Evolutionary conservation across 2,329 filamentous ascomycete genomes (phyloP).

Genomic region (Chrysoporthe cubensis): DNA sequence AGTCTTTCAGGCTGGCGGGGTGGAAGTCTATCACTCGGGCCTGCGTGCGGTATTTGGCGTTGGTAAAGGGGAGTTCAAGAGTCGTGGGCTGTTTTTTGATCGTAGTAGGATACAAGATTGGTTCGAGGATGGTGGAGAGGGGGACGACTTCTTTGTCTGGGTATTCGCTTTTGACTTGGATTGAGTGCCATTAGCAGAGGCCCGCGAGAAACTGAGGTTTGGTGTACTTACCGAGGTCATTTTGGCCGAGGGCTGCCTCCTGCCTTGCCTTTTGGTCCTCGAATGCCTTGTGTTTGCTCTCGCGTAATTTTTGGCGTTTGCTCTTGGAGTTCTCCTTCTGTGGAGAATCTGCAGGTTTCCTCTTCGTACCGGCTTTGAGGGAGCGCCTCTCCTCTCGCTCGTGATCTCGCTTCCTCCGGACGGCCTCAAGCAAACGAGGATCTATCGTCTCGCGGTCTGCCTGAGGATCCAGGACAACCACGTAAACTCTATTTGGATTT

Average conservation of each 20-base stretch:
- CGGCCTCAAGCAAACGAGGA: conserved; percentile 57
- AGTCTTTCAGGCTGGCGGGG: conserved; percentile 72
- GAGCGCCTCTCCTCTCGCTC: conserved; percentile 50
- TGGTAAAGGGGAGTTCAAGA: conserved; percentile 70
- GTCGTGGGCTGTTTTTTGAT: conserved; percentile 43
- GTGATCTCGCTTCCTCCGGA: conserved; percentile 69
- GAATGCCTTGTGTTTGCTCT: conserved; percentile 30
- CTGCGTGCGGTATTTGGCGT: conserved; percentile 69
- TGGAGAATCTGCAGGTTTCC: conserved; percentile 36
- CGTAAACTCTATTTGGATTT: conserved; percentile 56
- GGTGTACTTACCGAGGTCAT: conserved; percentile 16
- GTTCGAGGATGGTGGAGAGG: conserved; percentile 47
- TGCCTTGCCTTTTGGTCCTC: conserved; percentile 36
- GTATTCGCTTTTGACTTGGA: conserved; percentile 52
- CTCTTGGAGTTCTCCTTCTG: conserved; percentile 34
- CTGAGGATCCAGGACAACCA: conserved; percentile 53
- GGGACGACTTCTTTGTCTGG: conserved; percentile 40
- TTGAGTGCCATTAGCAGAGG: neutral
- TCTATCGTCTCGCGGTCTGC: conserved; percentile 49
- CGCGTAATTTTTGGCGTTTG: conserved; percentile 33
- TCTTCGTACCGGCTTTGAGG: conserved; percentile 45
- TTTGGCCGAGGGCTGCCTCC: conserved; percentile 34
- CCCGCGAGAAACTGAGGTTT: conserved; percentile 15
- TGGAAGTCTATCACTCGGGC: conserved; percentile 84
- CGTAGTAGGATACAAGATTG: conserved; percentile 45